A percentile compares a stretch with the other conserved stretches of the same genome.
Evolutionary conservation across 768 basidiomycete species (phyloP).

Genomic region (Rhodotorula diobovata): DNA sequence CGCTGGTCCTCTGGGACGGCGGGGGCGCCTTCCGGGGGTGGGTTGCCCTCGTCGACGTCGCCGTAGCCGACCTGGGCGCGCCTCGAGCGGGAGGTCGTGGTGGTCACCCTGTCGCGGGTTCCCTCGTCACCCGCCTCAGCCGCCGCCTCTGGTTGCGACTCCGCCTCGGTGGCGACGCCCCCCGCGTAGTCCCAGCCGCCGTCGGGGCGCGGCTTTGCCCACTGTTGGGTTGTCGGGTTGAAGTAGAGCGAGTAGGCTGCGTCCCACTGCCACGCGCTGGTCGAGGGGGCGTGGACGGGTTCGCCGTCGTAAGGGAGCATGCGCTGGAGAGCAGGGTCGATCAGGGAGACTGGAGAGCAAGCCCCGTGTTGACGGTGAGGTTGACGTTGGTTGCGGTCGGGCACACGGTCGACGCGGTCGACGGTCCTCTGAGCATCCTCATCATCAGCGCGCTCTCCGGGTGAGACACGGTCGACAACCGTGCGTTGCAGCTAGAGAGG

Average conservation of each 20-base stretch:
- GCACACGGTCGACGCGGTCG: no score
- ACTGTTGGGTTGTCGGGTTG: conserved; percentile 2
- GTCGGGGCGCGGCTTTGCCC: conserved; percentile 18
- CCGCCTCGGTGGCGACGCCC: not conserved
- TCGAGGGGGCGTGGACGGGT: conserved; percentile 10
- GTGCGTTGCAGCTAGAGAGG: no score
- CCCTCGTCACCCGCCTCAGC: not conserved
- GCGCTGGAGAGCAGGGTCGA: not conserved
- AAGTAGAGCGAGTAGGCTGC: conserved; percentile 18
- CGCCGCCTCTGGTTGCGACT: not conserved
- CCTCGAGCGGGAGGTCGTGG: not conserved
- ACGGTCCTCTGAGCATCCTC: no score
- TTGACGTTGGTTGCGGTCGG: no score
- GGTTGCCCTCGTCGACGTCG: not conserved
- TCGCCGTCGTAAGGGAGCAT: conserved; percentile 14
- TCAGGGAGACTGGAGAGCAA: no score
- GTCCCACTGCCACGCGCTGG: conserved; percentile 24
- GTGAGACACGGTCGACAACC: no score
- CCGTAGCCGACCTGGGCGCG: not conserved
- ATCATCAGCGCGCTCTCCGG: no score
- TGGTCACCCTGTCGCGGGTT: not conserved
- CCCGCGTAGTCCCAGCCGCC: conserved; percentile 27
- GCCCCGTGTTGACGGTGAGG: no score
- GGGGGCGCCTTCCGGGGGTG: no score
- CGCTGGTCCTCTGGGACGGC: conserved; percentile 29